Percentiles rank a stretch among this genome's conserved stretches.
These are phyloP conservation scores for Vitis riparia DNA, from an alignment of 164 flowering plant genomes.

Conservation along the genomic window DNA sequence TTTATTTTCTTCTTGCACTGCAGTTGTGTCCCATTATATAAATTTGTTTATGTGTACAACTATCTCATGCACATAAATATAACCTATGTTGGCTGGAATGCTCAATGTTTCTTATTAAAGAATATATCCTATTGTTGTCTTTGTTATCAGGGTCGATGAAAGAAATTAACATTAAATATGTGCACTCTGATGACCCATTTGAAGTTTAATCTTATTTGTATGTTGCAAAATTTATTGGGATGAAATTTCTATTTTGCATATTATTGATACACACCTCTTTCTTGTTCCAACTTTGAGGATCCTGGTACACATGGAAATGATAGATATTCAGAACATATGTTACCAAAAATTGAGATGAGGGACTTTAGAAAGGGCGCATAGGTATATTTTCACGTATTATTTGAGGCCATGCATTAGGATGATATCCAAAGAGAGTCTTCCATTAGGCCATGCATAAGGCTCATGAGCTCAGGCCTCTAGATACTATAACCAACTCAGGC, in stretches of 20 bases:
- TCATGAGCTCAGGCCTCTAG: no score
- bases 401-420: no score
- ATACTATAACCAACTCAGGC: no score
- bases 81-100: constrained; percentile 90
- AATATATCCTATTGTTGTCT: not conserved
- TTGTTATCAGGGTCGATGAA: not conserved
- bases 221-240: not conserved
- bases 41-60: constrained; percentile 81
- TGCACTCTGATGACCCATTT: no score
- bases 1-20: constrained; percentile 20
- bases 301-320: constrained; percentile 98
- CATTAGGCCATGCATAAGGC: no score
- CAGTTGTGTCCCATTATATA: constrained; percentile 92
- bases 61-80: constrained; percentile 86
- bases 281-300: constrained; percentile 74
- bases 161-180: no score
- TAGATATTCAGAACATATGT: constrained; percentile 86
- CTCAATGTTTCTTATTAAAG: constrained; percentile 1
- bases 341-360: constrained; percentile 81
- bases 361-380: constrained; percentile 96
- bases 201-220: not conserved
- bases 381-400: constrained; percentile 42
- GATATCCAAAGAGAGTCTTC: no score
- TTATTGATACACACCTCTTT: not conserved
- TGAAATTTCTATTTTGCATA: constrained; percentile 2